Evolutionary conservation across 257 asterid genomes (phyloP), one percentile per base, ranked within the genome.

Genomic region (Dorcoceras hygrometricum): DNA sequence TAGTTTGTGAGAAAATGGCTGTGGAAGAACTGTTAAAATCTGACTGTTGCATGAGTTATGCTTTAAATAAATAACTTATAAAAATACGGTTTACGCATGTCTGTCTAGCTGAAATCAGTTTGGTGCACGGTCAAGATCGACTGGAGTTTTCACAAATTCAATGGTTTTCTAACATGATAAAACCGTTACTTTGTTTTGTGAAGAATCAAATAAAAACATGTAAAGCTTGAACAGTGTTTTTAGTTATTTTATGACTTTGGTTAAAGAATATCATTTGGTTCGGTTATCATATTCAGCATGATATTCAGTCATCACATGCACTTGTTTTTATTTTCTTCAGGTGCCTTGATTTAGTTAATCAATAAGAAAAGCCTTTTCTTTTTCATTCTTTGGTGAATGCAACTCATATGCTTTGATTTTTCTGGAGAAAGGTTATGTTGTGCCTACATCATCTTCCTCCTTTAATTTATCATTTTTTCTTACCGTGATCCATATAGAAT

Each of bases 401-500:
- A 24, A 16, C 8, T 26, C 31, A 31, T 26, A 19, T 58, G 62
- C 11, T 48, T 27, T 39, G 36, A 3, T 36, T 36, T 10, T 22
- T 23, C n/a, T 4, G 12, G 27, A 39, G 54, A 46, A 28, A 58
- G 23, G 55, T 26, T 29, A 28, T 20, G 27, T 64, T 4, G 67
- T 48, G 32, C n/a, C 60, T 28, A 19, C 43, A 51, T 64, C 51
- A 14, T 24, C n/a, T 46, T 26, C 31, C 32, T 36, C 31, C 26
- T 64, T 71, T 43, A 59, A 23, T 57, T 53, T 59, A 65, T 66
- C 26, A 8, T 46, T 62, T 36, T 22, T 10, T 36, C 18, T 34
- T 28, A 36, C 53, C 10, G 0, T 4, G 51, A 43, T 43, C 19
- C 51, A 14, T 6, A 2, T 14, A 43, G 12, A 4, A 10, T 43